Evolutionary conservation across 2,329 filamentous ascomycete species (phyloP).

Genomic region (Myriangium duriaei): DNA sequence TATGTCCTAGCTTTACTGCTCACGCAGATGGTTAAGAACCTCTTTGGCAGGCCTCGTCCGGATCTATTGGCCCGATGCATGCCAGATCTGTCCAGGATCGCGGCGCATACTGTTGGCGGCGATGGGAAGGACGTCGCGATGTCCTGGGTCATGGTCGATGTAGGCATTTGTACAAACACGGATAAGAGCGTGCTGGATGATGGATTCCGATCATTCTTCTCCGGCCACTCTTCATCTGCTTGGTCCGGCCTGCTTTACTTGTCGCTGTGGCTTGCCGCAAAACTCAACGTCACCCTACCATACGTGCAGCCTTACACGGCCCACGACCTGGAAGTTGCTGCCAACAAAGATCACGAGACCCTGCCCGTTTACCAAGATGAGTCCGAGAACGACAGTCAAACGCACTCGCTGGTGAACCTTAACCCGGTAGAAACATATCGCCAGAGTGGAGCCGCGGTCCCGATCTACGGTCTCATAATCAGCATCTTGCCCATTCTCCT

Average conservation of each 20-base stretch:
- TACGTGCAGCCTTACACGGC: slow-evolving; percentile 38
- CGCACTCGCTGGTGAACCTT: slow-evolving; percentile 10
- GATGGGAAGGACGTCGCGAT: slow-evolving; percentile 38
- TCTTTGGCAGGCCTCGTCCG: slow-evolving; percentile 53
- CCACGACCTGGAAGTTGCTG: not conserved
- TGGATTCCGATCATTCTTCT: slow-evolving; percentile 75
- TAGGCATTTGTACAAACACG: slow-evolving; percentile 58
- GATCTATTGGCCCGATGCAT: slow-evolving; percentile 58
- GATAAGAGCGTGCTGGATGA: slow-evolving; percentile 54
- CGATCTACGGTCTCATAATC: slow-evolving; percentile 62
- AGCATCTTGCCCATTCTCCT: slow-evolving; percentile 58
- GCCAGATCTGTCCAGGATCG: slow-evolving; percentile 56
- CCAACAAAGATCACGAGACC: not conserved
- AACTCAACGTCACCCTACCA: slow-evolving; percentile 62
- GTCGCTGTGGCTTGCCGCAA: slow-evolving; percentile 74
- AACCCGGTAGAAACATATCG: slow-evolving; percentile 43
- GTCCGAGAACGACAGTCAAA: slow-evolving; percentile 5
- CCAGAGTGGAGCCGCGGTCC: slow-evolving; percentile 67
- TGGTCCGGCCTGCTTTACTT: slow-evolving; percentile 76
- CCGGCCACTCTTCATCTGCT: slow-evolving; percentile 60
- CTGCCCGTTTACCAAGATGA: slow-evolving; percentile 17
- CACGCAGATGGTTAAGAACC: slow-evolving; percentile 72
- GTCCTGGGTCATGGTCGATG: slow-evolving; percentile 48
- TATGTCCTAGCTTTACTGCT: slow-evolving; percentile 64
- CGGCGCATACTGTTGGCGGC: slow-evolving; percentile 49